A percentile compares a stretch with the other conserved stretches of the same genome.
Conservation (phyloP, 2,329 filamentous ascomycete species). For the Myriosclerotinia curreyana region DNA sequence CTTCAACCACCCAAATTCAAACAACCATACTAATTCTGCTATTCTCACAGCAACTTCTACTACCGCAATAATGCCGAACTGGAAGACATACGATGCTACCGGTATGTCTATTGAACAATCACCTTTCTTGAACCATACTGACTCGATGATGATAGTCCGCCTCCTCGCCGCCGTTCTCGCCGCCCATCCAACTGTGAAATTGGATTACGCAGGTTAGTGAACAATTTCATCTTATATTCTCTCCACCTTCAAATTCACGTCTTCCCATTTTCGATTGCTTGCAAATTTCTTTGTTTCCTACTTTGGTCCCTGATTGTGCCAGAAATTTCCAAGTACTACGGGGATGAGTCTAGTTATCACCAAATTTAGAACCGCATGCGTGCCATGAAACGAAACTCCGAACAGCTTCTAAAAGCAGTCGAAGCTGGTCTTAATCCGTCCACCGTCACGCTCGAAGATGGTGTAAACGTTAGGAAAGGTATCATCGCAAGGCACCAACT, state of each 20-base stretch:
- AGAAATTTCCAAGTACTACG: slow-evolving; percentile 55
- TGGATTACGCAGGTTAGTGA: slow-evolving; percentile 60
- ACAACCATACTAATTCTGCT: slow-evolving; percentile 12
- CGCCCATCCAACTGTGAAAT: slow-evolving; percentile 51
- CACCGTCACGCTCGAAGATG: slow-evolving; percentile 25
- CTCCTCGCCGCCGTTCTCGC: slow-evolving; percentile 61
- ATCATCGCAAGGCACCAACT: slow-evolving; percentile 22
- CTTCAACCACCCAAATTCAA: background rate
- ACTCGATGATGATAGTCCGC: slow-evolving; percentile 43
- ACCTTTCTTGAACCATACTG: background rate
- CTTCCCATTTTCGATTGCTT: background rate
- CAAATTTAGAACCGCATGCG: slow-evolving; percentile 29
- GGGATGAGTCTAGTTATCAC: slow-evolving; percentile 30
- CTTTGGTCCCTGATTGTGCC: slow-evolving; percentile 6
- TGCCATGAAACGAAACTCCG: slow-evolving; percentile 27
- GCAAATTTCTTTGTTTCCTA: slow-evolving; percentile 9
- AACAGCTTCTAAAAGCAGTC: slow-evolving; percentile 28
- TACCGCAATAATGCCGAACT: slow-evolving; percentile 51
- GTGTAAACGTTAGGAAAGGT: slow-evolving; percentile 21
- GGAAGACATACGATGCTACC: slow-evolving; percentile 58
- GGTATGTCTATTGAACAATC: background rate
- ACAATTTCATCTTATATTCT: slow-evolving; percentile 9
- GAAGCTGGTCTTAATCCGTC: slow-evolving; percentile 30
- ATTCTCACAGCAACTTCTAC: background rate
- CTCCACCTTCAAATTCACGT: background rate